Percentiles rank a stretch among this genome's conserved stretches.
Conservation (phyloP, 2,329 filamentous ascomycete genomes). For the Pseudogymnoascus sp. region DNA sequence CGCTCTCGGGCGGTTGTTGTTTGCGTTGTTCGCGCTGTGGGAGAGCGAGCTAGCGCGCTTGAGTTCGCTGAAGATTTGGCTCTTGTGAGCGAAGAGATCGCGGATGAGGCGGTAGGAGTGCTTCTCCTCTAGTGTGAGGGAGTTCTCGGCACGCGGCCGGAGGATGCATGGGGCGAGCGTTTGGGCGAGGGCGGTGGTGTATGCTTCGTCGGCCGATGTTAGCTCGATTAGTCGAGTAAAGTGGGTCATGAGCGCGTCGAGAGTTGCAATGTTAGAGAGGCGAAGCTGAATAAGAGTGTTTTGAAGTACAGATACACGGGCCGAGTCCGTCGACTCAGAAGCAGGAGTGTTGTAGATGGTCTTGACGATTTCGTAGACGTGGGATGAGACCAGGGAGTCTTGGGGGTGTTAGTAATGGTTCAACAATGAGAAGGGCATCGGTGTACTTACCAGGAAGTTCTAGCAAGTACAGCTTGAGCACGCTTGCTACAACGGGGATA, state of each 20-base stretch:
- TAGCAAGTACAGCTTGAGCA: slow-evolving; percentile 87
- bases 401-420: slow-evolving; percentile 19
- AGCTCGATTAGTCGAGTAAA: slow-evolving; percentile 95
- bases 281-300: slow-evolving; percentile 91
- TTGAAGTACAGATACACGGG: slow-evolving; percentile 83
- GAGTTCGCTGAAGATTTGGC: slow-evolving; percentile 88
- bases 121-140: slow-evolving; percentile 89
- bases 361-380: slow-evolving; percentile 97
- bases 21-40: slow-evolving; percentile 49
- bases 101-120: slow-evolving; percentile 85
- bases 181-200: slow-evolving; percentile 66
- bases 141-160: slow-evolving; percentile 78
- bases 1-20: slow-evolving; percentile 64
- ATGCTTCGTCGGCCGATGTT: slow-evolving; percentile 88
- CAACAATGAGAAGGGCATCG: slow-evolving; percentile 23
- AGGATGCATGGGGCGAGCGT: slow-evolving; percentile 78
- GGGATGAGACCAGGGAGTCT: slow-evolving; percentile 97
- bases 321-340: slow-evolving; percentile 66
- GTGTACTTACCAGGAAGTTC: slow-evolving; percentile 73
- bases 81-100: slow-evolving; percentile 89
- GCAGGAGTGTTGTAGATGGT: slow-evolving; percentile 86
- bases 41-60: slow-evolving; percentile 76
- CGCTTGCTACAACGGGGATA: slow-evolving; percentile 84
- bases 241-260: slow-evolving; percentile 96
- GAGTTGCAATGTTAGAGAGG: slow-evolving; percentile 95